Conservation (phyloP, 805 yeast species). For the Yamadazyma nakazawae region DNA sequence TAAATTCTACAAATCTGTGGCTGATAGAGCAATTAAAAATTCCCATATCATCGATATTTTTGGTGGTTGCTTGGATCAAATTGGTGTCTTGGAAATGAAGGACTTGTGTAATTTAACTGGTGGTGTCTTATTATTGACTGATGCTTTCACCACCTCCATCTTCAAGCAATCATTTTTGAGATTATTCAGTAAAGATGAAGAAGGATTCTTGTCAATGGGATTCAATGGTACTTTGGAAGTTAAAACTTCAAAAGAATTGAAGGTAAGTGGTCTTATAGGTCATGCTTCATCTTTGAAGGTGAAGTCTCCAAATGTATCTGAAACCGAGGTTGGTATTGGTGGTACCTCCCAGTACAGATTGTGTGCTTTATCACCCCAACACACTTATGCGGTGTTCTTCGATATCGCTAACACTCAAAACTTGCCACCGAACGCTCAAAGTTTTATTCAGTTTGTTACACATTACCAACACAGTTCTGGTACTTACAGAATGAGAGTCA, state of each 20-base stretch:
- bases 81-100: constrained; percentile 67
- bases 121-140: constrained; percentile 60
- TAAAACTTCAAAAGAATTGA: constrained; percentile 47
- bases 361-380: constrained; percentile 55
- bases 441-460: constrained; percentile 51
- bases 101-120: constrained; percentile 55
- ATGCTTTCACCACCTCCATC: constrained; percentile 63
- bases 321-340: constrained; percentile 91
- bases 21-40: constrained; percentile 43
- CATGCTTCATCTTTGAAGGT: constrained; percentile 58
- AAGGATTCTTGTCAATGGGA: constrained; percentile 48
- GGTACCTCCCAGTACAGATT: constrained; percentile 87
- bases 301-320: constrained; percentile 75
- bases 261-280: constrained; percentile 59
- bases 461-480: constrained; percentile 63
- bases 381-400: constrained; percentile 56
- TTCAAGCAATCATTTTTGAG: constrained; percentile 62
- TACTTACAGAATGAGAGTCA: constrained; percentile 54
- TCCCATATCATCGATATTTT: constrained; percentile 58
- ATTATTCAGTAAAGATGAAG: constrained; percentile 39
- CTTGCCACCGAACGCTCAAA: constrained; percentile 25
- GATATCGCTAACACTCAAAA: constrained; percentile 42
- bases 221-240: constrained; percentile 60
- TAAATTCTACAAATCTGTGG: constrained; percentile 48
- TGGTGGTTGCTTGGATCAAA: constrained; percentile 67